Conservation (phyloP, 75 land plant genomes). For the Selaginella tamariscina region DNA sequence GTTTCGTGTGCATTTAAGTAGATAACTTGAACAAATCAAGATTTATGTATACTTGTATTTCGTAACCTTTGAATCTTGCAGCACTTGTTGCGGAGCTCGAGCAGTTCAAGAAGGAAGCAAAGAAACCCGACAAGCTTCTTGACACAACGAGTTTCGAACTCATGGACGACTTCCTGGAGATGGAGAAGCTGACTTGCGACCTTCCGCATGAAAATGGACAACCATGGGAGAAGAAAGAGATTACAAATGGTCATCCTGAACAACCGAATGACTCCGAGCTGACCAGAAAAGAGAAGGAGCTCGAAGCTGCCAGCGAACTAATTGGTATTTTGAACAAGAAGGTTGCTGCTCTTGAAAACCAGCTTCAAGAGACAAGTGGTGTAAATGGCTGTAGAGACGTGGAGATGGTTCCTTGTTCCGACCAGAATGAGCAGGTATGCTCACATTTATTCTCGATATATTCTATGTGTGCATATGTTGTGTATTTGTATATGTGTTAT, state of each 20-base stretch:
- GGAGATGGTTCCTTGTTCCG: no score
- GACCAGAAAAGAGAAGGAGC: no score
- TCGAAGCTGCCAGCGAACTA: not conserved
- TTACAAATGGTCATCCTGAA: not conserved
- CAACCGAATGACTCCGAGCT: no score
- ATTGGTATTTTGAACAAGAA: not conserved
- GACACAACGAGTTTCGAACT: conserved; percentile 19
- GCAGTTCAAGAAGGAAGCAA: conserved; percentile 37
- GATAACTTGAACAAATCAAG: no score
- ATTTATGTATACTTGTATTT: no score
- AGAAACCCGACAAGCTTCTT: not conserved
- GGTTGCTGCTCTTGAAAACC: not conserved
- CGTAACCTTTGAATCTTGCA: no score
- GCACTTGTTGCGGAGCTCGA: conserved; percentile 46
- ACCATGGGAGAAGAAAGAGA: not conserved
- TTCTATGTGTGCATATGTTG: no score
- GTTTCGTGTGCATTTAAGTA: no score
- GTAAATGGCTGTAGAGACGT: not conserved
- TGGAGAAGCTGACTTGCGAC: conserved; percentile 43
- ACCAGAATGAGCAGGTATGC: no score
- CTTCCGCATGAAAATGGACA: not conserved
- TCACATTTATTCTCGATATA: no score
- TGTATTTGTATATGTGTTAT: no score
- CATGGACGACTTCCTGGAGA: conserved; percentile 85
- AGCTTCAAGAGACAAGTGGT: not conserved